Evolutionary conservation across 2,329 filamentous ascomycete species (phyloP), one percentile per base, ranked within the genome.

Genomic region (Simplicillium sp.): DNA sequence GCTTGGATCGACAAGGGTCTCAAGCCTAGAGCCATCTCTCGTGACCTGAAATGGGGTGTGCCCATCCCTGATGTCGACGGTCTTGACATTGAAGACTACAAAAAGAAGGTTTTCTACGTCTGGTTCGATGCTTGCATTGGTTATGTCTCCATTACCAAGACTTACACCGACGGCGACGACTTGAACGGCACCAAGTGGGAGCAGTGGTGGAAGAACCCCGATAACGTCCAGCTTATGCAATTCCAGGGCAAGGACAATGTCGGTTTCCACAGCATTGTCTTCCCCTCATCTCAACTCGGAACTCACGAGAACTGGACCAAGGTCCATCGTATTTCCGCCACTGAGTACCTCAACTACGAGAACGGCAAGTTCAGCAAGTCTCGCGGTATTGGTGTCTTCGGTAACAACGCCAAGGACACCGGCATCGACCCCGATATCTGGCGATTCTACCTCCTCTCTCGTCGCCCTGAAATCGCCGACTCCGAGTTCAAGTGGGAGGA

Each of bases 51-150:
- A 59, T 96, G 90, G 90, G 90, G 90, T 55, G 73, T 76, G 13
- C 72, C 72, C 3, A 71, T 77, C 36, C 73, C 70, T 29, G 57
- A 56, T 36, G 61, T 71, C 20, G 60, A 68, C 11, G 70, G 68
- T 13, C 44, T 80, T 35, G 71, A 68, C 4, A 64, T 73, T 4
- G 68, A 71, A 41, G 72, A 70, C 18, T 80, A 75, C 49, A 65
- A 66, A 35, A 65, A 68, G 48, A 79, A 79, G 68, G 90, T 95
- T 46, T 80, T 96, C 49, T 96, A 96, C 56, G 88, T 95, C 45
- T 86, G 83, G 87, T 87, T 96, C 57, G 87, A 94, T 58, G 87
- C 87, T 41, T 92, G 86, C 62, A 92, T 95, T 54, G 89, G 89
- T 15, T 96, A 96, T 59, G 82, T 88, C n/a, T 94, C 87, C 2